Conservation (phyloP, 345 rosid genomes). For the Abelmoschus esculentus region DNA sequence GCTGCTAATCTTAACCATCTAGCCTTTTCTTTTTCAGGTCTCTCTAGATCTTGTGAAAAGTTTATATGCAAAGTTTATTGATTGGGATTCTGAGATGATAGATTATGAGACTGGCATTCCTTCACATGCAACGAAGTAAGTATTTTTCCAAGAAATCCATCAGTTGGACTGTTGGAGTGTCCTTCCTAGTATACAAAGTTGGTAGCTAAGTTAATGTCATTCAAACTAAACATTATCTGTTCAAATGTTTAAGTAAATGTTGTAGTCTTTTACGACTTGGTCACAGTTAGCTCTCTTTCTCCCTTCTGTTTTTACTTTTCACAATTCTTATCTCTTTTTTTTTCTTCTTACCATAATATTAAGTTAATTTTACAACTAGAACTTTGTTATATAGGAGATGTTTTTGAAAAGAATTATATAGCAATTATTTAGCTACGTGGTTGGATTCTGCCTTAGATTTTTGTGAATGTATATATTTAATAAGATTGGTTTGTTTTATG, state of each 20-base stretch:
- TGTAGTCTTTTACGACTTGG: not conserved
- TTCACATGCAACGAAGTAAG: slow-evolving; percentile 94
- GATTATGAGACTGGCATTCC: slow-evolving; percentile 74
- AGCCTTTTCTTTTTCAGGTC: slow-evolving; percentile 49
- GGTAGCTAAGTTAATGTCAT: not conserved
- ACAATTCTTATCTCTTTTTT: not conserved
- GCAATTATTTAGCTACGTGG: not conserved
- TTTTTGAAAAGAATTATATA: not conserved
- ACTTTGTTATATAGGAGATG: not conserved
- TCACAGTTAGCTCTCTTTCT: not conserved
- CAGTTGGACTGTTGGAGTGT: slow-evolving; percentile 94
- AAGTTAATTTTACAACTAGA: not conserved
- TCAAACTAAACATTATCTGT: not conserved
- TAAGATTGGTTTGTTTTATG: slow-evolving; percentile 26
- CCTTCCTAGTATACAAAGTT: not conserved
- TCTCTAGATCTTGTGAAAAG: slow-evolving; percentile 95
- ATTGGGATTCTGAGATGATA: slow-evolving; percentile 90
- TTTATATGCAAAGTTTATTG: slow-evolving; percentile 91
- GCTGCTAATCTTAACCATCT: not conserved
- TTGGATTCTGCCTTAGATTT: not conserved
- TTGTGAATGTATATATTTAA: not conserved
- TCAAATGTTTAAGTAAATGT: not conserved
- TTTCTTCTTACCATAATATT: not conserved
- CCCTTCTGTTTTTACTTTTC: not conserved
- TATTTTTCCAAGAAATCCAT: not conserved